These are phyloP conservation scores for Phaeotremella skinneri DNA, from an alignment of 768 basidiomycete genomes.

Conservation along the genomic window DNA sequence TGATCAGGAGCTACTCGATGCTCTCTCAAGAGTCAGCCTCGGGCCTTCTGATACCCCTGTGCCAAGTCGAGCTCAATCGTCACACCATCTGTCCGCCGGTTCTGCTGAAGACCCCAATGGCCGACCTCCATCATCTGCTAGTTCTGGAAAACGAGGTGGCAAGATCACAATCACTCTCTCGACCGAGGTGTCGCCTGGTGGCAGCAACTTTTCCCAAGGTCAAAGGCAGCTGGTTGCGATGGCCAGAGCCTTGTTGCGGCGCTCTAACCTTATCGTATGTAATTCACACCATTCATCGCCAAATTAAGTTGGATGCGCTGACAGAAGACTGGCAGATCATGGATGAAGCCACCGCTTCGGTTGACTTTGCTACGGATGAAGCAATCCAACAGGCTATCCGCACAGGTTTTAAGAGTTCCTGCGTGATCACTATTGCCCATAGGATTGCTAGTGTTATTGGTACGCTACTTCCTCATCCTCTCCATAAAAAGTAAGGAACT, in stretches of 20 bases:
- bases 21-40: slow-evolving; percentile 76
- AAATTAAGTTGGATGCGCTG: too few species aligned
- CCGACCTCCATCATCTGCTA: slow-evolving; percentile 9
- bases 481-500: background rate
- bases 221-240: slow-evolving; percentile 65
- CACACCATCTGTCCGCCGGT: slow-evolving; percentile 18
- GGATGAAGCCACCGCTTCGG: slow-evolving; percentile 50
- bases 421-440: slow-evolving; percentile 51
- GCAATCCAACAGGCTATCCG: slow-evolving; percentile 50
- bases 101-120: slow-evolving; percentile 22
- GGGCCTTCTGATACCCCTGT: slow-evolving; percentile 57
- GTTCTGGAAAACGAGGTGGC: background rate
- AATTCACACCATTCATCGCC: background rate
- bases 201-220: slow-evolving; percentile 87
- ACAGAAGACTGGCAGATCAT: slow-evolving; percentile 37
- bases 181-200: slow-evolving; percentile 78
- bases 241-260: slow-evolving; percentile 31
- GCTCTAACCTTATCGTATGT: slow-evolving; percentile 42
- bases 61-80: slow-evolving; percentile 29
- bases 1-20: slow-evolving; percentile 76
- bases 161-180: slow-evolving; percentile 61
- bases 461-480: background rate
- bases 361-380: slow-evolving; percentile 52
- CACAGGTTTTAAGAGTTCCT: slow-evolving; percentile 47
- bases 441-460: slow-evolving; percentile 52